These are phyloP conservation scores for Clonostachys solani DNA, from an alignment of 2,329 filamentous ascomycete genomes.

Conservation along the genomic window DNA sequence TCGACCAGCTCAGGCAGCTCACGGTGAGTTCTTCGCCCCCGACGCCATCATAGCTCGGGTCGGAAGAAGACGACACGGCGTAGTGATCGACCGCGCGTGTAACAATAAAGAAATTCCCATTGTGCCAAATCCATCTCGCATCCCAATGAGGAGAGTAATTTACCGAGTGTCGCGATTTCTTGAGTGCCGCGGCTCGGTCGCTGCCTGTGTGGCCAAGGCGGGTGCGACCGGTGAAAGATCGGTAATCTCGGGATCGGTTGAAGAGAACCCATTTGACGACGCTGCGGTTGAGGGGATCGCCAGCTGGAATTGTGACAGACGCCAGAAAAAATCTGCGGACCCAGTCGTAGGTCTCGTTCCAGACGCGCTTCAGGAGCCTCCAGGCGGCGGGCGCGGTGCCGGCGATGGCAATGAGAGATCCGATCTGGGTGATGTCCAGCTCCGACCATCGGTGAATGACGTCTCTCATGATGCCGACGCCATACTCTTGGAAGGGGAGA, in stretches of 20 bases:
- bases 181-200: constrained; percentile 31
- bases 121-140: constrained; percentile 43
- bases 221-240: constrained; percentile 38
- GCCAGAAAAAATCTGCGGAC: constrained; percentile 36
- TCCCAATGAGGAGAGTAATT: constrained; percentile 41
- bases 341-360: constrained; percentile 31
- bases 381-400: constrained; percentile 33
- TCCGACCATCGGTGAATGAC: constrained; percentile 34
- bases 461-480: constrained; percentile 26
- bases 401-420: constrained; percentile 37
- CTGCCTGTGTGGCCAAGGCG: constrained; percentile 21
- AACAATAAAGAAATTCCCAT: constrained; percentile 37
- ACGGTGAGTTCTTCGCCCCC: constrained; percentile 40
- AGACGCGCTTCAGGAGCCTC: constrained; percentile 26
- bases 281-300: constrained; percentile 38
- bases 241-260: constrained; percentile 29
- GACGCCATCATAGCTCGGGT: constrained; percentile 38
- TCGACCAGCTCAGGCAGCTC: constrained; percentile 46
- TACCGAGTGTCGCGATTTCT: constrained; percentile 32
- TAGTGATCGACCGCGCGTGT: constrained; percentile 33
- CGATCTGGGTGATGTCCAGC: constrained; percentile 38
- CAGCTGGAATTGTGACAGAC: constrained; percentile 33
- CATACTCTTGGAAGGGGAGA: constrained; percentile 5
- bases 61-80: constrained; percentile 22
- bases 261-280: constrained; percentile 39